A percentile compares a stretch with the other conserved stretches of the same genome.
Evolutionary conservation across 179 eudicot genomes (phyloP).

Genomic region (Silene coronaria): DNA sequence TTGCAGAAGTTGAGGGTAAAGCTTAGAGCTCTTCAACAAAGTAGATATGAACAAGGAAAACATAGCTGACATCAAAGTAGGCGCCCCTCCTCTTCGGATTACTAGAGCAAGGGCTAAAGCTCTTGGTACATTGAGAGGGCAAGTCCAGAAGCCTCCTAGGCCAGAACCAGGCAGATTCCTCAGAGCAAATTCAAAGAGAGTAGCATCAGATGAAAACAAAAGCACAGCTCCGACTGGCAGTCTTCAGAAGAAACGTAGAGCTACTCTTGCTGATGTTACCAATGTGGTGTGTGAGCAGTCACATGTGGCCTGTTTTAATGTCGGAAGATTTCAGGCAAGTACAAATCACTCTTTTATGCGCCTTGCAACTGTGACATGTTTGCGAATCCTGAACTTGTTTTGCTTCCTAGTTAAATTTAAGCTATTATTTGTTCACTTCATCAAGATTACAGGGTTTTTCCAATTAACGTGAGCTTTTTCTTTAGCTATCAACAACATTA

Average conservation of each 20-base stretch:
- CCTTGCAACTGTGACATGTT: neutral
- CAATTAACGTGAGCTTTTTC: neutral
- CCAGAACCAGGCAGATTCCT: conserved; percentile 41
- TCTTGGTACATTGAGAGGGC: conserved; percentile 42
- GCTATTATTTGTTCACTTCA: neutral
- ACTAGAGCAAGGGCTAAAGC: conserved; percentile 72
- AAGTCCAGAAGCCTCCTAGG: conserved; percentile 46
- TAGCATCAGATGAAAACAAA: conserved; percentile 50
- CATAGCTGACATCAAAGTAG: conserved; percentile 28
- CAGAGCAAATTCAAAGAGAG: conserved; percentile 44
- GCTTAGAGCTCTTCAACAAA: conserved; percentile 30
- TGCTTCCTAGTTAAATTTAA: neutral
- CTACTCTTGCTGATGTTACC: conserved; percentile 64
- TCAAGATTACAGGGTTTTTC: neutral
- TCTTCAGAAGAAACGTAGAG: conserved; percentile 54
- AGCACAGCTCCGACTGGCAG: conserved; percentile 22
- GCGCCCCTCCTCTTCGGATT: conserved; percentile 45
- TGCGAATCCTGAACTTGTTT: neutral
- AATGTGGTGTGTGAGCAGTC: conserved; percentile 41
- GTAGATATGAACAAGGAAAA: conserved; percentile 57
- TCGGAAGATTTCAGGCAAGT: conserved; percentile 42
- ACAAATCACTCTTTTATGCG: neutral
- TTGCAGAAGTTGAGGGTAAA: conserved; percentile 29
- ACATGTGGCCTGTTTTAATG: conserved; percentile 28
- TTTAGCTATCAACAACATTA: neutral